Evolutionary conservation across 2,329 filamentous ascomycete genomes (phyloP), one percentile per base, ranked within the genome.

Genomic region (Cladosporium cucumerinum): DNA sequence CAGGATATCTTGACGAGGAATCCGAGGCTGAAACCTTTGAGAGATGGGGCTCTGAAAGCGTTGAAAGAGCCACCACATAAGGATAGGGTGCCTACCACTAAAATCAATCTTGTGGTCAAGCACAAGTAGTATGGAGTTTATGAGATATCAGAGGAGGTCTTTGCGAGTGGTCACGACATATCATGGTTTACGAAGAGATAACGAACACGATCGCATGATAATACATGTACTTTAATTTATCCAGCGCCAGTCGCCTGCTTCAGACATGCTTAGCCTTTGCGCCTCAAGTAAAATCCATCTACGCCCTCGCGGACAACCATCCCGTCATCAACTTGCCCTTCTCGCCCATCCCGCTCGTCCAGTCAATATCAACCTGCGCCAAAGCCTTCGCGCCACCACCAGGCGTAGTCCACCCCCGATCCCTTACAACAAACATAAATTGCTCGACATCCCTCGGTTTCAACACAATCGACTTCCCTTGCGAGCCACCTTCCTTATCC

Each of bases 321-420:
- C 93, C 93, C 7, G 95, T 99, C 52, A 89, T 92, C 74, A 99
- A 81, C 71, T 88, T 93, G 0, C 95, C 95, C 71, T 87, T 86
- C 78, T 94, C 95, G 0, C 95, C 95, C 89, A 97, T 93, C 67
- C 91, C 86, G 43, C 90, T 90, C 68, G 91, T 85, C 95, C 95
- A 99, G 63, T 92, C 89, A 66, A 98, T 90, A 51, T 88, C 89
- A 69, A 98, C 78, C 68, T 95, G 88, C 5, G 93, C 94, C 74
- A 98, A 87, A 23, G 89, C 67, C 72, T 54, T 81, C 78, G 61
- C 28, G 16, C 32, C 60, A 36, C 78, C 77, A 48, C 63, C 25
- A n/a, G 78, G 78, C 48, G 36, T 36, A 34, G 14, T 36, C 12
- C 81, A 78, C 49, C 79, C 74, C n/a, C 77, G 75, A 68, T 87